Base-by-base conservation (phyloP, 805 yeast species). In the Candida sanyiensis region DNA sequence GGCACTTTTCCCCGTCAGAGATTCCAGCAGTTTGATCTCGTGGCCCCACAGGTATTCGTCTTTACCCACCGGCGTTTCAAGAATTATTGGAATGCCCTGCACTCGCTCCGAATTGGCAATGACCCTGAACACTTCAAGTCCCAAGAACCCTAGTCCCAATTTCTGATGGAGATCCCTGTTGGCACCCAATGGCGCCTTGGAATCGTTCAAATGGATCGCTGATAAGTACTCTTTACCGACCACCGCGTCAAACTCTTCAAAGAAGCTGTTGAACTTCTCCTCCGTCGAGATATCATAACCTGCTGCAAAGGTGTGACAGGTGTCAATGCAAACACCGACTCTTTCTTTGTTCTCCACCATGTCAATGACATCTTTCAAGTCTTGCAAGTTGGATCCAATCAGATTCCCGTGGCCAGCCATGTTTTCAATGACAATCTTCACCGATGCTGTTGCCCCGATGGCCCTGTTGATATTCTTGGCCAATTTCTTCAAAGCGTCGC, bases 381-480 rank as follows among this genome's bases (percentile, higher is more conserved):
- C 97, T 47, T 83, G 77, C 21, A 90, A 62, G 29, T 73, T 68
- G 3, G 90, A 80, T 1, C 97, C 98, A 29, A 93, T 82, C 44
- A 90, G 71, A 45, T 84, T 82, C 3, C 96, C 96, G 50, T 87
- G 94, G 8, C 98, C 98, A 2, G 98, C 96, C 98, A 93, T 93
- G 56, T 90, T 93, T 55, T 93, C 98, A 43, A 93, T 70, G 10
- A 93, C 94, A 31, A 93, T 79, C 53, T 82, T 89, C 23, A 93
- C 97, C 55, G 77, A 81, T 6, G 63, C 51, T 0, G 98, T 93
- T 40, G 76, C 77, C 19, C 62, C 61, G 35, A 84, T 80, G 5
- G 95, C 97, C 33, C 63, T 69, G 58, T 93, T 90, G 46, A 93
- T 80, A 49, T 83, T 82, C 18, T 69, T 67, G 0, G 97, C 97